phyloP scores from a whole-genome alignment of 805 yeast species.

The Zygoascus bituminiphila region DNA sequence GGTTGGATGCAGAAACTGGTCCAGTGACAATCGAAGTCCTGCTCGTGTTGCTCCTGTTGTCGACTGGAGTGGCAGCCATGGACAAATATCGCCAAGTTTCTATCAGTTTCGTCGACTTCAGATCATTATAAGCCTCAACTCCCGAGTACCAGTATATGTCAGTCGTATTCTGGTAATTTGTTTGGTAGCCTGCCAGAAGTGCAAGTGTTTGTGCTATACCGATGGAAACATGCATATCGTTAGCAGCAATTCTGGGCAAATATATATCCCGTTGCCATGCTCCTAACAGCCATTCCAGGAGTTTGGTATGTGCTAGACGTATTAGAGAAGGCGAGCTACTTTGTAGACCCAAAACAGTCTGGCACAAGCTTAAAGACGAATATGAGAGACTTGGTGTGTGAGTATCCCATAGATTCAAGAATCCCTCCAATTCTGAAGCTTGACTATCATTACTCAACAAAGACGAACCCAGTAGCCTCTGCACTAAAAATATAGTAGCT shows the following conservation, averaged over 20 bases:
- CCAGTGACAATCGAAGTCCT: background rate
- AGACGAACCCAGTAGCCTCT: background rate
- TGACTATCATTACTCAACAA: background rate
- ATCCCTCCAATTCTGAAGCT: background rate
- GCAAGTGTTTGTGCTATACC: background rate
- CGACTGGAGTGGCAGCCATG: background rate
- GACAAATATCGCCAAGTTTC: background rate
- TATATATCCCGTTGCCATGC: background rate
- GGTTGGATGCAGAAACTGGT: background rate
- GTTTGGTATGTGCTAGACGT: background rate
- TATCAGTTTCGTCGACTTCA: background rate
- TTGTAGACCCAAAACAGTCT: background rate
- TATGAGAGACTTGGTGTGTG: conserved; percentile 1
- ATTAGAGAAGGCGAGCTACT: background rate
- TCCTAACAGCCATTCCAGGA: conserved; percentile 2
- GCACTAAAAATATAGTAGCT: conserved; percentile 1
- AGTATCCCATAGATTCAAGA: conserved; percentile 1
- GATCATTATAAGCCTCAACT: background rate
- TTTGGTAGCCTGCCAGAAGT: background rate
- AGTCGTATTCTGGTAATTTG: background rate
- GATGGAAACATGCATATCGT: background rate
- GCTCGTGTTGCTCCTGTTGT: background rate
- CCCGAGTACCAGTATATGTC: background rate
- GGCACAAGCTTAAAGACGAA: conserved; percentile 1
- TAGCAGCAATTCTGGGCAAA: background rate